Base-by-base conservation (phyloP, 2,329 filamentous ascomycete species). In the Cadophora sp. region DNA sequence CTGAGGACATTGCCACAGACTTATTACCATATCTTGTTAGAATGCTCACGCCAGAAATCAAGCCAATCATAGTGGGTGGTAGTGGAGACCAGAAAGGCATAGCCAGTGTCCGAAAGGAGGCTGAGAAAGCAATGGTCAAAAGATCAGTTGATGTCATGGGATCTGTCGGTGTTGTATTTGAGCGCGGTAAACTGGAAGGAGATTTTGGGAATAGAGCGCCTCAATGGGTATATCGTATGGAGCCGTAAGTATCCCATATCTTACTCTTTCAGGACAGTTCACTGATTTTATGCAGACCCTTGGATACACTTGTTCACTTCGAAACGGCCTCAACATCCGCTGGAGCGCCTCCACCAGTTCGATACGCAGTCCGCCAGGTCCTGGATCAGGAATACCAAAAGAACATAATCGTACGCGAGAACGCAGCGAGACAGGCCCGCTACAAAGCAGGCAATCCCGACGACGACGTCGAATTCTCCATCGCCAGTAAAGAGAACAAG, bases 291-390 rank as follows among this genome's bases (percentile, higher is more conserved):
- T 43, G 41, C 68, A 86, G 84, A 64, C 83, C 88, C 0, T 84
- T 99, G n/a, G 96, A 99, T 78, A 83, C 86, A 9, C 84, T 98
- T 0, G 85, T 91, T 0, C 85, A 86, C 0, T 98, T 92, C 73
- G 89, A 92, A 72, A 93, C 93, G 0, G 86, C 85, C 1, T 81
- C 87, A 1, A 81, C 87, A 4, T 80, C 76, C 1, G 80, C 84
- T 4, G 81, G 86, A 18, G 81, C 84, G 45, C 85, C 87, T 1
- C 89, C 88, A 0, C 93, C 92, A 0, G 93, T 93, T 0, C 88
- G 96, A n/a, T 99, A 93, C 76, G 95, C 95, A 1, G 91, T 99
- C 6, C 89, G 96, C 24, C 95, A 97, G 78, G 94, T 97, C 9
- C 85, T 99, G 0, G 94, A 97, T 75, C 93, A 96, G 77, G 95